Percentiles rank a stretch among this genome's conserved stretches.
These are phyloP conservation scores for Lachancea quebecensis DNA, from an alignment of 805 yeast species.

Conservation along the genomic window DNA sequence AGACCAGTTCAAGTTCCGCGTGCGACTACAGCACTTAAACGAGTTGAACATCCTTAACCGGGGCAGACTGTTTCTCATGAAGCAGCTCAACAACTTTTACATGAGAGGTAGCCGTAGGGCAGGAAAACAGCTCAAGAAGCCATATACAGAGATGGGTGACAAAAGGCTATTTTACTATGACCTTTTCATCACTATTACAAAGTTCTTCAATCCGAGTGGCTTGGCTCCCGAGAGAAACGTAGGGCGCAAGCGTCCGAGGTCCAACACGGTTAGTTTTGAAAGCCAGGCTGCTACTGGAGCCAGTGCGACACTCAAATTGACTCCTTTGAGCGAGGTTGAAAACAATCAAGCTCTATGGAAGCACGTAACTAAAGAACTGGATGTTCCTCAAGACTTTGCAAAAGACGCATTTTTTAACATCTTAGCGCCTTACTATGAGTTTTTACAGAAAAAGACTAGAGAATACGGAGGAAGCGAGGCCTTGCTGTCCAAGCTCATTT, in stretches of 20 bases:
- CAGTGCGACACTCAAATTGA: constrained; percentile 3
- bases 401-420: constrained; percentile 20
- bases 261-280: constrained; percentile 3
- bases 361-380: constrained; percentile 12
- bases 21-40: constrained; percentile 59
- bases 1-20: constrained; percentile 52
- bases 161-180: constrained; percentile 33
- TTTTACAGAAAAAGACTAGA: constrained; percentile 15
- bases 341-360: constrained; percentile 26
- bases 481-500: constrained; percentile 17
- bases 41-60: constrained; percentile 60
- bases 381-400: constrained; percentile 9
- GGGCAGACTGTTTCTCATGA: constrained; percentile 53
- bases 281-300: constrained; percentile 7
- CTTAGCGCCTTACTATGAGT: constrained; percentile 31
- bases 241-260: constrained; percentile 2
- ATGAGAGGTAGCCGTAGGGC: constrained; percentile 35
- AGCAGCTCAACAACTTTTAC: constrained; percentile 52
- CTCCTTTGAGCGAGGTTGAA: constrained; percentile 7
- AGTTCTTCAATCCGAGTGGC: constrained; percentile 11
- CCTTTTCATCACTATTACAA: constrained; percentile 33
- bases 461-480: constrained; percentile 9
- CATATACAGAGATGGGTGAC: constrained; percentile 1
- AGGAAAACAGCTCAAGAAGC: not conserved
- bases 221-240: not conserved